phyloP scores from a whole-genome alignment of 768 basidiomycete species.

The Dioszegia aurantiaca region DNA sequence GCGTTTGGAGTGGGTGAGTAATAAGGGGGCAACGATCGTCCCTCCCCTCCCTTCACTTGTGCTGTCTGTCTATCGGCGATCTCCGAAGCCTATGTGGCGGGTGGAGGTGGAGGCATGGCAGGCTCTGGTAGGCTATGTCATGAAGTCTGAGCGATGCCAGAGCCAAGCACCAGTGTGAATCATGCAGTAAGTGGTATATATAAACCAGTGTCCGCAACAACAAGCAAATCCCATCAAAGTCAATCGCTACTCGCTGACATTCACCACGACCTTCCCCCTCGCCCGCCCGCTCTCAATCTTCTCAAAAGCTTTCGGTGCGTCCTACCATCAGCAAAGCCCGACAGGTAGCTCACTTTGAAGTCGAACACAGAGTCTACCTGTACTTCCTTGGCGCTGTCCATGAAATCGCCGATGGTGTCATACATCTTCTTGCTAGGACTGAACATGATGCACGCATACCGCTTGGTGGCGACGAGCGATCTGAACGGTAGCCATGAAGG shows the following conservation, averaged over 20 bases:
- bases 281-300: constrained; percentile 59
- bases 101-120: too few species aligned
- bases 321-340: constrained; percentile 36
- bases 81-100: too few species aligned
- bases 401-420: constrained; percentile 24
- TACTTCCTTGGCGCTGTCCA: constrained; percentile 23
- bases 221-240: too few species aligned
- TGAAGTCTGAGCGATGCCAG: too few species aligned
- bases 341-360: constrained; percentile 23
- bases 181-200: too few species aligned
- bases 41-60: too few species aligned
- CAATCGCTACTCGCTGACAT: constrained; percentile 2
- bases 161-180: too few species aligned
- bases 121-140: too few species aligned
- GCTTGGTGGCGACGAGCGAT: constrained; percentile 13
- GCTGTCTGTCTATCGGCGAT: too few species aligned
- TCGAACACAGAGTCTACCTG: constrained; percentile 25
- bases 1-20: background rate
- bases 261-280: constrained; percentile 15
- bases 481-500: constrained; percentile 21
- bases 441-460: constrained; percentile 30
- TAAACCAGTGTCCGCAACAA: too few species aligned
- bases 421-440: constrained; percentile 16
- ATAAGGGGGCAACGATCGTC: too few species aligned
- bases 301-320: constrained; percentile 64